Evolutionary conservation across 2,329 filamentous ascomycete species (phyloP).

Genomic region (Epichloe elymi): DNA sequence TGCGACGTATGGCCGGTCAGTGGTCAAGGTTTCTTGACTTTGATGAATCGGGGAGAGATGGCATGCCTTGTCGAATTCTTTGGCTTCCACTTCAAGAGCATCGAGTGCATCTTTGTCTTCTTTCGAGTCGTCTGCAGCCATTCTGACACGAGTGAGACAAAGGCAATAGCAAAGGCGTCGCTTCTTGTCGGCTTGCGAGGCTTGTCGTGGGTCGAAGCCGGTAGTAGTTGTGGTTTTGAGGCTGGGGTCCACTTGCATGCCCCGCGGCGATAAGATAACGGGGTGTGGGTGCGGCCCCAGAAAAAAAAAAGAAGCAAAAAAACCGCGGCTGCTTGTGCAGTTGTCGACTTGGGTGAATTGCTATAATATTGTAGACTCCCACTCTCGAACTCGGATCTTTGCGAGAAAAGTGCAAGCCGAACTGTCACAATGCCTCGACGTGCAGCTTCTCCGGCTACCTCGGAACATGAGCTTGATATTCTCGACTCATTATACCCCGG

Average conservation of each 20-base stretch:
- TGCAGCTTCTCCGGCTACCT: slow-evolving; percentile 66
- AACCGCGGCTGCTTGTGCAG: neutral
- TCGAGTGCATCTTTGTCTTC: slow-evolving; percentile 67
- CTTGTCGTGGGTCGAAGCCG: neutral
- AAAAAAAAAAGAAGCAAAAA: neutral
- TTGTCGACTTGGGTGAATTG: no score
- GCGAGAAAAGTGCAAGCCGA: slow-evolving; percentile 11
- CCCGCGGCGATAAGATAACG: slow-evolving; percentile 28
- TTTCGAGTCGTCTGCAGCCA: slow-evolving; percentile 25
- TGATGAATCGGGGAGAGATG: neutral
- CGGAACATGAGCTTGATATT: slow-evolving; percentile 88
- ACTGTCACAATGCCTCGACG: slow-evolving; percentile 50
- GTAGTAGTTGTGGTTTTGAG: neutral
- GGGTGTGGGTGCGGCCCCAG: neutral
- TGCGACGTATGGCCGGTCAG: slow-evolving; percentile 23
- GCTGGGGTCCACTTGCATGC: slow-evolving; percentile 10
- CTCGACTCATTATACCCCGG: slow-evolving; percentile 60
- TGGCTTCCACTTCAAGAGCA: slow-evolving; percentile 69
- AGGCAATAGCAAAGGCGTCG: neutral
- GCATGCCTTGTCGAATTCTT: slow-evolving; percentile 82
- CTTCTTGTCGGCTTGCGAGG: neutral
- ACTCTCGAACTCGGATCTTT: no score
- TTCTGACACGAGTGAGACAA: neutral
- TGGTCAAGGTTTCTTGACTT: slow-evolving; percentile 3
- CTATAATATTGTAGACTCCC: no score